Percentiles rank a stretch among this genome's conserved stretches.
These are phyloP conservation scores for Trametes elegans DNA, from an alignment of 768 basidiomycete species.

Conservation along the genomic window DNA sequence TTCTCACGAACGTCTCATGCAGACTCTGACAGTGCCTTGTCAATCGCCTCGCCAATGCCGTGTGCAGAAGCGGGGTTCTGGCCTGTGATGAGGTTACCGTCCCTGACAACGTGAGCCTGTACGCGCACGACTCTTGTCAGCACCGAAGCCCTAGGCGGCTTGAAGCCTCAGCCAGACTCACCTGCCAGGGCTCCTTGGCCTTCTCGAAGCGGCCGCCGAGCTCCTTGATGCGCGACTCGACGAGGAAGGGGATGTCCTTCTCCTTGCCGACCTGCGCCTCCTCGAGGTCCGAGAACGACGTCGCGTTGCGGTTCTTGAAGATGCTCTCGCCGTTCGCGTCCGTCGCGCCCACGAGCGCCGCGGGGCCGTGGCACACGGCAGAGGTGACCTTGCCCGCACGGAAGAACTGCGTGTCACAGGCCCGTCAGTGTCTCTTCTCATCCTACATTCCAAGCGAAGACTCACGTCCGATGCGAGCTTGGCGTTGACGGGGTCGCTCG, in stretches of 20 bases:
- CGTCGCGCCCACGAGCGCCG: slow-evolving; percentile 58
- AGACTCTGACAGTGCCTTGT: slow-evolving; percentile 42
- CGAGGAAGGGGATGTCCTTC: slow-evolving; percentile 62
- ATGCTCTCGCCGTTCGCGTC: slow-evolving; percentile 61
- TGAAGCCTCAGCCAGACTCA: too few relatives aligned
- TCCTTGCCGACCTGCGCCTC: slow-evolving; percentile 47
- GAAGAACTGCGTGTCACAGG: slow-evolving; percentile 55
- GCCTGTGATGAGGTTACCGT: slow-evolving; percentile 63
- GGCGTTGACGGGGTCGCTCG: slow-evolving; percentile 53
- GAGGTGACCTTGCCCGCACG: slow-evolving; percentile 60
- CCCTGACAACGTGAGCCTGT: slow-evolving; percentile 50
- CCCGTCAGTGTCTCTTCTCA: not conserved
- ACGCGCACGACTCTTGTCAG: not conserved
- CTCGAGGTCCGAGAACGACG: slow-evolving; percentile 73
- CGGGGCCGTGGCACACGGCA: slow-evolving; percentile 82
- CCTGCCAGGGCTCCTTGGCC: slow-evolving; percentile 52
- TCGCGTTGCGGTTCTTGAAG: slow-evolving; percentile 54
- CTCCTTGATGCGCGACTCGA: slow-evolving; percentile 60
- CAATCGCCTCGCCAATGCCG: slow-evolving; percentile 53
- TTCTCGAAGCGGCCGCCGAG: slow-evolving; percentile 69
- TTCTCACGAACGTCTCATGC: slow-evolving; percentile 17
- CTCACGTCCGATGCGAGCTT: slow-evolving; percentile 54
- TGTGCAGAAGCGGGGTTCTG: slow-evolving; percentile 72
- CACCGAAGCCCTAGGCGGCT: too few relatives aligned
- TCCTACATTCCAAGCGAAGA: not conserved